These are phyloP conservation scores for Aspergillus fumigatus DNA, from an alignment of 2,329 filamentous ascomycete genomes.

Conservation along the genomic window DNA sequence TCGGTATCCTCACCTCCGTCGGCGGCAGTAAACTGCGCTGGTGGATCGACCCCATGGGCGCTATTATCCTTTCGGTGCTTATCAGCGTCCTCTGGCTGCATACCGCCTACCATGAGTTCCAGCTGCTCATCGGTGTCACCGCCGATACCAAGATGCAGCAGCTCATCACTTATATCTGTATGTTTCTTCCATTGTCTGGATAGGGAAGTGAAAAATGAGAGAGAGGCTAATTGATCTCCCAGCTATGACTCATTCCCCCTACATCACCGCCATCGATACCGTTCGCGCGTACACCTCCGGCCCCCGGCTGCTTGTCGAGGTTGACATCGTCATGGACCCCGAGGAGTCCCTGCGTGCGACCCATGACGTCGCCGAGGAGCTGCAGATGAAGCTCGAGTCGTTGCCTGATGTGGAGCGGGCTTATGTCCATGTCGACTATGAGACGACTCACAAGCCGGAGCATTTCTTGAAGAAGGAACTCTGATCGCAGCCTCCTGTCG, in stretches of 20 bases:
- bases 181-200: conserved; percentile 22
- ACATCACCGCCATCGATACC: conserved; percentile 84
- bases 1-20: conserved; percentile 87
- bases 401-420: conserved; percentile 88
- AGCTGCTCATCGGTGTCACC: conserved; percentile 83
- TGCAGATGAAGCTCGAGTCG: conserved; percentile 91
- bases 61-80: conserved; percentile 73
- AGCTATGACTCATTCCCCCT: conserved; percentile 79
- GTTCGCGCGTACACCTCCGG: conserved; percentile 91
- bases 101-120: conserved; percentile 84
- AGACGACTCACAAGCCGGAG: conserved; percentile 92
- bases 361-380: conserved; percentile 87
- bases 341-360: conserved; percentile 67
- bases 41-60: conserved; percentile 94
- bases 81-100: conserved; percentile 77
- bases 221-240: conserved; percentile 3
- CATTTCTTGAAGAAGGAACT: conserved; percentile 66
- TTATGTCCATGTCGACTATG: conserved; percentile 96
- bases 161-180: conserved; percentile 89
- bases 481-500: conserved; percentile 22
- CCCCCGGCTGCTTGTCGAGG: conserved; percentile 84
- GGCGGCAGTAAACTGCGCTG: conserved; percentile 81
- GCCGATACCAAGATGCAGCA: conserved; percentile 83
- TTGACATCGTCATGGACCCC: conserved; percentile 91
- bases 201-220: too few relatives aligned